Base-by-base conservation (phyloP, 139 green algal species). In the Tetraselmis striata region DNA sequence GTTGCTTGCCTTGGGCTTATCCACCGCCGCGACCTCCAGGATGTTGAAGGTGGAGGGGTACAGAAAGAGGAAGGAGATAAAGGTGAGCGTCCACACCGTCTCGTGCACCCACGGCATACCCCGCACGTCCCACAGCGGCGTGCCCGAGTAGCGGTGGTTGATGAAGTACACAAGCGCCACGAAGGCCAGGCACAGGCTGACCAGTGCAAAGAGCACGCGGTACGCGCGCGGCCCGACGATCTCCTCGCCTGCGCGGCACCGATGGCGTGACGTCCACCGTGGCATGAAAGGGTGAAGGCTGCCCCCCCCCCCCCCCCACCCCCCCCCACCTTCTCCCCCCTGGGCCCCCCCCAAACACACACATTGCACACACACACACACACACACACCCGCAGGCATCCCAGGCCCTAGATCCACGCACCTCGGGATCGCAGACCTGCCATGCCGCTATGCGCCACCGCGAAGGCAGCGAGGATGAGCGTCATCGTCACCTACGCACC, bases 31-130 rank as follows among this genome's bases (percentile, higher is more conserved):
- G 27, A 94, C 94, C 92, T 98, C 96, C 26, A 99, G 90, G 28
- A 99, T 91, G 88, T 99, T 99, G 90, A 99, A 99, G 32, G 96
- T 99, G 84, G 96, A 99, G n/a, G 96, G 96, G 85, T 99, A 99
- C n/a, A 99, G 90, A 87, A 99, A 99, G 88, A 93, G 98, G 92
- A 99, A 99, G 74, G 93, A 98, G 31, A 99, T 81, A 79, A 99
- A 98, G 83, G 91, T 97, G n/a, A 95, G 77, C 0, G 89, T 67
- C 95, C 95, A 99, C 75, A 98, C 90, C 2, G 86, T 5, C 76
- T 91, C 88, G 82, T 99, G 96, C 30, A 99, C 86, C 0, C 92
- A 90, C 0, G 94, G 84, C 28, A 96, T 81, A 0, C 84, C 89
- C 75, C 90, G 85, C 32, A 99, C 22, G 80, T 98, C 89, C 95